Evolutionary conservation across 495 filamentous ascomycete species (phyloP).

Genomic region (Xylaria bambusicola): DNA sequence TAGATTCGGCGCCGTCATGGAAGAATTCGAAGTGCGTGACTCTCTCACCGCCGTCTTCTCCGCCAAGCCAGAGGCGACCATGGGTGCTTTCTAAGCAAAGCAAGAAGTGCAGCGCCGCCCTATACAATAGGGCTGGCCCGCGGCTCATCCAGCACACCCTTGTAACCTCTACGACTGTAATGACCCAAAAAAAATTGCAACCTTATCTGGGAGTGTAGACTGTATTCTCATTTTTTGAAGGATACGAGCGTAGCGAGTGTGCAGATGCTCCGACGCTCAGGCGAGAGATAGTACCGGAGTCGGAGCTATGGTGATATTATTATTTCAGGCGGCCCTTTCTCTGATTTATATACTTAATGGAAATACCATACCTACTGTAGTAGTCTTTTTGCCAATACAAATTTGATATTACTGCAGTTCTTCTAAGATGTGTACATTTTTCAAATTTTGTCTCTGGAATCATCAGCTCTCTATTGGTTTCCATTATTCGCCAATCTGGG

Average conservation of each 20-base stretch:
- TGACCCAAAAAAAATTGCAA: slow-evolving; percentile 8
- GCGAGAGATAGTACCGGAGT: slow-evolving; percentile 3
- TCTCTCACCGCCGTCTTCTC: slow-evolving; percentile 74
- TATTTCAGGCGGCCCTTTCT: neutral
- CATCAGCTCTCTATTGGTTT: too few relatives aligned
- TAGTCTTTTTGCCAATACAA: too few relatives aligned
- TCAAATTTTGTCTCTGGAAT: too few relatives aligned
- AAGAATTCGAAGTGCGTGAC: slow-evolving; percentile 90
- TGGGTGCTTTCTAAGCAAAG: slow-evolving; percentile 23
- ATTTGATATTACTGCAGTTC: too few relatives aligned
- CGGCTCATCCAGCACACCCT: neutral
- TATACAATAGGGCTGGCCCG: slow-evolving; percentile 1
- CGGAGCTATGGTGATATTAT: neutral
- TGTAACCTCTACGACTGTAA: slow-evolving; percentile 16
- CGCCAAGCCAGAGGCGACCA: slow-evolving; percentile 55
- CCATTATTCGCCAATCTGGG: too few relatives aligned
- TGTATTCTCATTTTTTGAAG: slow-evolving; percentile 1
- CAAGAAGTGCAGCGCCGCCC: neutral
- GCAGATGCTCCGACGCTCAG: neutral
- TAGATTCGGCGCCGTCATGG: slow-evolving; percentile 81
- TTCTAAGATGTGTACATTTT: too few relatives aligned
- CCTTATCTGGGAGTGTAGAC: slow-evolving; percentile 1
- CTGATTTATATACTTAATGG: too few relatives aligned
- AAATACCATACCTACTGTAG: too few relatives aligned
- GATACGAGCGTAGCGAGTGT: too few relatives aligned